Base-by-base conservation (phyloP, 495 filamentous ascomycete genomes). In the Penicillium mononematosum region DNA sequence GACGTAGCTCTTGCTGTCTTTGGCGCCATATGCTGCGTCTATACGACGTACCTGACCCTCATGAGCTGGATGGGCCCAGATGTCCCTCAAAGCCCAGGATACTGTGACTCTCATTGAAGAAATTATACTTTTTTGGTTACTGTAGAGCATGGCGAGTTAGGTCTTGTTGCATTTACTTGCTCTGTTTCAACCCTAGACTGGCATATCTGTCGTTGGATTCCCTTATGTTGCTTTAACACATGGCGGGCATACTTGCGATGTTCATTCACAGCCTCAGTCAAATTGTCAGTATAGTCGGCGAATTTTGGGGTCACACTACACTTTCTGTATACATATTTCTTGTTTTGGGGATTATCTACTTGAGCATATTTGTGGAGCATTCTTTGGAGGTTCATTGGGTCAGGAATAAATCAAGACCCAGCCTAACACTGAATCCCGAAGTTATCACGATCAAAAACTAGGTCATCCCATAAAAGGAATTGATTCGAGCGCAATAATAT, bases 11-110 rank as follows among this genome's bases (percentile, higher is more conserved):
- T 98, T 17, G 85, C 88, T 62, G 73, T 88, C 56, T 92, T 98
- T 64, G 94, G 94, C 25, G 78, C 89, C 50, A 71, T 89, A 20
- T 88, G 88, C 53, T 98, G 97, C 85, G 81, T 81, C 9, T 98
- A 97, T 70, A 97, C 95, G 0, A 98, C 92, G 1, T 72, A 78
- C 9, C 73, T 97, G 61, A 98, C 94, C 5, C 70, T 96, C 19
- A 79, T 83, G 68, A 92, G 88, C 70, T 98, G 94, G 94, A 81
- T 87, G n/a, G 64, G 70, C 16, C 79, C 74, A 31, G 61, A 59
- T 2, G 64, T 62, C 19, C 55, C 54, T 12, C 66, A 66, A 47
- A 76, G 77, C 50, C 83, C 82, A 2, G 83, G 83, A 41, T 86
- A 87, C 66, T 88, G 85, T 63, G 83, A 87, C 67, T 66, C 70